Percentiles rank a stretch among this genome's conserved stretches.
Conservation (phyloP, 2,329 filamentous ascomycete species). For the Atkinsonella texensis region DNA sequence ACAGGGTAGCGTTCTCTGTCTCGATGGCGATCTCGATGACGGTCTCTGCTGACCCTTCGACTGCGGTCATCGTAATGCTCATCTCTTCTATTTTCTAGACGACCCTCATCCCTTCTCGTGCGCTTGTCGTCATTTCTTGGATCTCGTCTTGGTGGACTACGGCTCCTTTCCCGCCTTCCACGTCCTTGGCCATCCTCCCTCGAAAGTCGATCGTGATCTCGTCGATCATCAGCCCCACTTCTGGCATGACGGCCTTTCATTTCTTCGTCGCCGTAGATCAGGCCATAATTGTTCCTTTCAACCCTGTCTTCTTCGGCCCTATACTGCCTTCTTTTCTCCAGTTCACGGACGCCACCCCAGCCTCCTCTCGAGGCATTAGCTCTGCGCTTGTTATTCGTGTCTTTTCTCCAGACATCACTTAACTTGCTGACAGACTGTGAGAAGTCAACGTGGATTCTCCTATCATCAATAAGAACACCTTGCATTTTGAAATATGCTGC, state of each 20-base stretch:
- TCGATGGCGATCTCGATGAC: slow-evolving; percentile 6
- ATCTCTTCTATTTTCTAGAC: slow-evolving; percentile 14
- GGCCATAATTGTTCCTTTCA: slow-evolving; percentile 48
- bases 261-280: slow-evolving; percentile 71
- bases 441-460: slow-evolving; percentile 96
- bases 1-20: slow-evolving; percentile 3
- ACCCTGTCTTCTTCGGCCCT: slow-evolving; percentile 47
- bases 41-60: slow-evolving; percentile 3
- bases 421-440: slow-evolving; percentile 87
- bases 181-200: background rate
- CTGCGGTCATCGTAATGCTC: slow-evolving; percentile 7
- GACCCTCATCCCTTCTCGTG: slow-evolving; percentile 15
- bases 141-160: slow-evolving; percentile 25
- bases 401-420: slow-evolving; percentile 78
- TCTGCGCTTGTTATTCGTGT: slow-evolving; percentile 69
- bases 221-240: slow-evolving; percentile 18
- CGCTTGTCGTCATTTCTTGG: slow-evolving; percentile 7
- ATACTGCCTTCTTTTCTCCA: slow-evolving; percentile 89
- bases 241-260: slow-evolving; percentile 40
- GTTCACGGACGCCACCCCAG: slow-evolving; percentile 77
- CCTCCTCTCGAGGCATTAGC: slow-evolving; percentile 51
- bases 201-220: slow-evolving; percentile 10
- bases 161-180: slow-evolving; percentile 19
- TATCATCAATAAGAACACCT: slow-evolving; percentile 89
- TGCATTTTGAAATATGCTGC: slow-evolving; percentile 99